These are phyloP conservation scores for Annulohypoxylon nitens DNA, from an alignment of 495 filamentous ascomycete species.

Conservation along the genomic window DNA sequence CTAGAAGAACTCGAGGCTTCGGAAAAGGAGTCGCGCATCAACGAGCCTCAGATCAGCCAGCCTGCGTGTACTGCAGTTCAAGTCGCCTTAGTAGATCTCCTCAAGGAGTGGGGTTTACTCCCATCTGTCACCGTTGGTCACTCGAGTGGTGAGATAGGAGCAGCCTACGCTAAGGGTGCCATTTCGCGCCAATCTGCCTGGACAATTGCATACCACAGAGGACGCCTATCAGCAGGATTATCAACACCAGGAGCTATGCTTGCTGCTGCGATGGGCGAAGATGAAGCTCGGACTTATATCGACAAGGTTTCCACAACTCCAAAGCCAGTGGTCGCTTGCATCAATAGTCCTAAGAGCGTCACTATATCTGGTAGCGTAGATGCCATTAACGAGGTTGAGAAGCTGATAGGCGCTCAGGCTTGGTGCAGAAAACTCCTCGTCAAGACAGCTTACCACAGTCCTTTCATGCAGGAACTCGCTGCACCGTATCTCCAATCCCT, in stretches of 20 bases:
- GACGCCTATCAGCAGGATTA: constrained; percentile 46
- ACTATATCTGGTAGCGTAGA: constrained; percentile 60
- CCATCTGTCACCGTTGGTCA: constrained; percentile 67
- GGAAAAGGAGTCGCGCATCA: constrained; percentile 42
- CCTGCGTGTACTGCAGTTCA: constrained; percentile 63
- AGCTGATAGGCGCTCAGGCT: constrained; percentile 45
- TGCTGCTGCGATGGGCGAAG: constrained; percentile 53
- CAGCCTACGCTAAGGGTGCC: constrained; percentile 59
- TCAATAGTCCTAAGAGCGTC: constrained; percentile 62
- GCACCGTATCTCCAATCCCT: constrained; percentile 52
- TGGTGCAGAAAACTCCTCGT: constrained; percentile 57
- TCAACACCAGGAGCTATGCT: constrained; percentile 58
- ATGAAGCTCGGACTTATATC: constrained; percentile 49
- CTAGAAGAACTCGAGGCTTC: constrained; percentile 43
- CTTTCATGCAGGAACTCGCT: constrained; percentile 57
- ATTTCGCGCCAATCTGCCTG: constrained; percentile 62
- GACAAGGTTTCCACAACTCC: constrained; percentile 37
- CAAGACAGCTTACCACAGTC: constrained; percentile 60
- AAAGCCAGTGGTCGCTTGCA: constrained; percentile 57
- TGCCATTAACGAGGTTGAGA: constrained; percentile 51
- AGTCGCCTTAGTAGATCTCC: constrained; percentile 66
- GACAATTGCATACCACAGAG: constrained; percentile 62
- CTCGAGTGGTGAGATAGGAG: constrained; percentile 71
- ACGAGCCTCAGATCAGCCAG: constrained; percentile 54
- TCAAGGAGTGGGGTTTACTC: constrained; percentile 61